Conservation (phyloP, 306 rosid genomes). For the Quercus berberidifolia region DNA sequence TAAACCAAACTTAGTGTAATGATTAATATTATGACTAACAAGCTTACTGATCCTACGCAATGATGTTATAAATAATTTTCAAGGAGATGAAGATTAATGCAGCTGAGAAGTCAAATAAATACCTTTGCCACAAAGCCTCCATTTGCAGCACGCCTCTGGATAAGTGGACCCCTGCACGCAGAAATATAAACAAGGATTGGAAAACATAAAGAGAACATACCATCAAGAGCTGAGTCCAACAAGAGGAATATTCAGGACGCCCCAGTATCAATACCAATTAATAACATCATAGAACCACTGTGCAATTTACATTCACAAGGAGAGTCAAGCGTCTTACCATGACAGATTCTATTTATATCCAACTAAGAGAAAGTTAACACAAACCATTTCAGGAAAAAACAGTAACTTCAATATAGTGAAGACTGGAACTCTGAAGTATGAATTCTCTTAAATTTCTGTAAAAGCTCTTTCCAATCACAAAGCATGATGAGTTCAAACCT, state of each 20-base stretch:
- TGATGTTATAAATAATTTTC: neutral
- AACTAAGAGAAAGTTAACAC: conserved; percentile 35
- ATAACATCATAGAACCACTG: conserved; percentile 6
- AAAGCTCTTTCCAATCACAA: conserved; percentile 25
- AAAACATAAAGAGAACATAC: conserved; percentile 3
- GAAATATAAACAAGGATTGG: conserved; percentile 22
- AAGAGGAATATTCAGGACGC: conserved; percentile 14
- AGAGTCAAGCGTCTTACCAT: conserved; percentile 36
- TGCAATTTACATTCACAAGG: conserved; percentile 13
- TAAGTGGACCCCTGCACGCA: conserved; percentile 57
- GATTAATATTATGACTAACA: neutral
- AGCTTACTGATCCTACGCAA: neutral
- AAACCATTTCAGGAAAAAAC: conserved; percentile 35
- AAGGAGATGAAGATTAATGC: neutral
- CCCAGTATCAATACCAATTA: conserved; percentile 22
- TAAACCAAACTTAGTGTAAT: neutral
- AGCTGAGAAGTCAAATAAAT: neutral
- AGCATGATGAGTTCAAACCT: conserved; percentile 18
- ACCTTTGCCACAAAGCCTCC: conserved; percentile 63
- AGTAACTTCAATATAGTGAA: conserved; percentile 17
- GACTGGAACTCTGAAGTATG: conserved; percentile 20
- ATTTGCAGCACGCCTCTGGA: conserved; percentile 50
- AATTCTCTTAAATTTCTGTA: conserved; percentile 21
- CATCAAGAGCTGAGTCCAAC: conserved; percentile 3
- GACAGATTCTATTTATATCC: conserved; percentile 25